phyloP scores from a whole-genome alignment of 2,329 filamentous ascomycete species.

The Botryosphaeria dothidea region DNA sequence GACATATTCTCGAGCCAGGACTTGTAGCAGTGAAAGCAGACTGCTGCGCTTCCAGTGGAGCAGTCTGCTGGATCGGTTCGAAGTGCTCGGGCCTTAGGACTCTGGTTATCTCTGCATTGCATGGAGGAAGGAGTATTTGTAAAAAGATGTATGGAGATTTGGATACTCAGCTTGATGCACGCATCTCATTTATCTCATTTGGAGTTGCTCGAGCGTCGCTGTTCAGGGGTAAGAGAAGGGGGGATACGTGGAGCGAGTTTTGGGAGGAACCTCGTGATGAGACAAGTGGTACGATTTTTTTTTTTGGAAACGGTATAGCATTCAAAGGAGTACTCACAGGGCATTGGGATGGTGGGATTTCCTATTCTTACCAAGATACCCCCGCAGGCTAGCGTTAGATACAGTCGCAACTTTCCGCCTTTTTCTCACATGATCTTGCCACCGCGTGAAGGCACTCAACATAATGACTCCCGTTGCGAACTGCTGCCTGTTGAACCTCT shows the following conservation, averaged over 20 bases:
- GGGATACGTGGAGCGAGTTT: conserved; percentile 14
- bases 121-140: conserved; percentile 18
- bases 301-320: not conserved
- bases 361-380: not conserved
- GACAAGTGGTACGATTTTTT: not conserved
- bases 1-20: conserved; percentile 36
- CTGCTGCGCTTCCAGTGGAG: conserved; percentile 26
- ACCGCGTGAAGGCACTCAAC: not conserved
- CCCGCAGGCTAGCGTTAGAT: not conserved
- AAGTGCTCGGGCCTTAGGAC: conserved; percentile 40
- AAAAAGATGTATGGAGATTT: not conserved
- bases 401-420: not conserved
- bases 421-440: not conserved
- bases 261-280: conserved; percentile 1
- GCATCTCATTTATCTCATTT: conserved; percentile 21
- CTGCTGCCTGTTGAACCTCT: not conserved
- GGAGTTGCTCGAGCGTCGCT: conserved; percentile 40
- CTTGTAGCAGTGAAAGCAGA: conserved; percentile 38
- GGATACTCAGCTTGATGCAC: conserved; percentile 38
- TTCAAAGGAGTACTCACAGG: conserved; percentile 8
- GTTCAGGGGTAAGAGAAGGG: conserved; percentile 3
- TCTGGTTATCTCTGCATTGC: conserved; percentile 30
- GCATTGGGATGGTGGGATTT: not conserved
- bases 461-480: not conserved
- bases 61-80: conserved; percentile 35